Evolutionary conservation across 345 rosid species (phyloP).

Genomic region (Lumnitzera racemosa): DNA sequence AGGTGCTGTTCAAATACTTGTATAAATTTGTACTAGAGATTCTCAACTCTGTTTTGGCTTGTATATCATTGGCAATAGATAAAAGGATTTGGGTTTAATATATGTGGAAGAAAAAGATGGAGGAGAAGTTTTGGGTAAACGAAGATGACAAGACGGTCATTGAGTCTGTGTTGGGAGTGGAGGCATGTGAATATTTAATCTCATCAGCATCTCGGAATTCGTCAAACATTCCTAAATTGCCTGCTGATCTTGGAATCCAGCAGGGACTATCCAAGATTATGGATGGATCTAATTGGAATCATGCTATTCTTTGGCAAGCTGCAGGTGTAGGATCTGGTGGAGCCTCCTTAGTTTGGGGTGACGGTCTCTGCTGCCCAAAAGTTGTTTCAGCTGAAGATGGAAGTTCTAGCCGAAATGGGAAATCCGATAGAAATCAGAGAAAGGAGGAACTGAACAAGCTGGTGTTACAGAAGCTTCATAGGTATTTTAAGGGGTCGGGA

Average conservation of each 20-base stretch:
- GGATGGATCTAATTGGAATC: conserved; percentile 74
- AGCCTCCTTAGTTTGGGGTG: conserved; percentile 70
- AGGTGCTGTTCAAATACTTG: too few species aligned
- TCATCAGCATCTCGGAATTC: conserved; percentile 40
- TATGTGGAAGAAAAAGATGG: conserved; percentile 37
- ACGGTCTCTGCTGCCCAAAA: conserved; percentile 53
- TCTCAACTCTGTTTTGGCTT: too few species aligned
- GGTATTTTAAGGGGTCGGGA: conserved; percentile 37
- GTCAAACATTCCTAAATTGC: conserved; percentile 36
- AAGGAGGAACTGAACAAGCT: conserved; percentile 48
- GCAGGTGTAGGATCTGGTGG: conserved; percentile 58
- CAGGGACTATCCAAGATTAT: conserved; percentile 52
- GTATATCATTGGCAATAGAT: too few species aligned
- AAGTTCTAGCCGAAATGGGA: conserved; percentile 19
- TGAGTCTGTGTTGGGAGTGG: conserved; percentile 70
- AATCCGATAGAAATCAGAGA: conserved; percentile 34
- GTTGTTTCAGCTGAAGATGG: conserved; percentile 28
- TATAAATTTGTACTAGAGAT: too few species aligned
- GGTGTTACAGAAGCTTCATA: conserved; percentile 64
- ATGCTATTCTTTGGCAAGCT: conserved; percentile 66
- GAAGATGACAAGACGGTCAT: conserved; percentile 60
- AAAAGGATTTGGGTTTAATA: conserved; percentile 6
- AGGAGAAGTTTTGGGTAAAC: conserved; percentile 52
- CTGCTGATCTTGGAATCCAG: conserved; percentile 49
- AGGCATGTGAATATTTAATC: conserved; percentile 64